Evolutionary conservation across 2,329 filamentous ascomycete genomes (phyloP).

Genomic region (Venturia carpophila): DNA sequence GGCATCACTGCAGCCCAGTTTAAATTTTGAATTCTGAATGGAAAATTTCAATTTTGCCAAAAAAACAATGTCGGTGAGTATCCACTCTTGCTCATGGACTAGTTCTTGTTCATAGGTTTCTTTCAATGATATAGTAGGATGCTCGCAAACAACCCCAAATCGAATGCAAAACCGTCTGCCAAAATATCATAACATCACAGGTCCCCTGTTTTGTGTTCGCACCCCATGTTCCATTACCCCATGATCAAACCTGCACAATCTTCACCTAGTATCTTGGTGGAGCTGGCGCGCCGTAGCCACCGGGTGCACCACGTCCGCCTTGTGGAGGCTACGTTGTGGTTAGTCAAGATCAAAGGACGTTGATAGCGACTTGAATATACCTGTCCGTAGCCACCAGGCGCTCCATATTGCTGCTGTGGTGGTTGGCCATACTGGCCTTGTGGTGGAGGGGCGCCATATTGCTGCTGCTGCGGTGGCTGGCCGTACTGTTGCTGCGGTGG

Average conservation of each 20-base stretch:
- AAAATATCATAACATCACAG: constrained; percentile 7
- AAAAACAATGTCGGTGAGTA: not conserved
- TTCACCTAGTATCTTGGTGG: constrained; percentile 16
- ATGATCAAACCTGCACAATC: not conserved
- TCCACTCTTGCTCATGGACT: not conserved
- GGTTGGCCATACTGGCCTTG: constrained; percentile 22
- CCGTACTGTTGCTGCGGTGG: constrained; percentile 22
- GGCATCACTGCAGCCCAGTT: no score
- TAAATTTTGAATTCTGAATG: no score
- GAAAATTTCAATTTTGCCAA: no score
- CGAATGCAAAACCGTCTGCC: not conserved
- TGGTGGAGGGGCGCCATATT: constrained; percentile 27
- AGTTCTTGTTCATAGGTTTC: not conserved
- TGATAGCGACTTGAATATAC: not conserved
- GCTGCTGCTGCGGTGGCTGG: constrained; percentile 20
- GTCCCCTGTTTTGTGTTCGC: not conserved
- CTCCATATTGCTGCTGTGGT: constrained; percentile 8
- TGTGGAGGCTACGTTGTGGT: constrained; percentile 18
- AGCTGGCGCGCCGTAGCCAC: constrained; percentile 19
- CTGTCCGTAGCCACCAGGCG: constrained; percentile 6
- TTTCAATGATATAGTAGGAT: not conserved
- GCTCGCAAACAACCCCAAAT: not conserved
- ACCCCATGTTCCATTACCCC: not conserved
- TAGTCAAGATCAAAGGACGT: not conserved
- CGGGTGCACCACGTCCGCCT: constrained; percentile 22